Percentiles rank a stretch among this genome's conserved stretches.
Evolutionary conservation across 1,284 basidiomycete species (phyloP).

Genomic region (Marasmius tenuissimus): DNA sequence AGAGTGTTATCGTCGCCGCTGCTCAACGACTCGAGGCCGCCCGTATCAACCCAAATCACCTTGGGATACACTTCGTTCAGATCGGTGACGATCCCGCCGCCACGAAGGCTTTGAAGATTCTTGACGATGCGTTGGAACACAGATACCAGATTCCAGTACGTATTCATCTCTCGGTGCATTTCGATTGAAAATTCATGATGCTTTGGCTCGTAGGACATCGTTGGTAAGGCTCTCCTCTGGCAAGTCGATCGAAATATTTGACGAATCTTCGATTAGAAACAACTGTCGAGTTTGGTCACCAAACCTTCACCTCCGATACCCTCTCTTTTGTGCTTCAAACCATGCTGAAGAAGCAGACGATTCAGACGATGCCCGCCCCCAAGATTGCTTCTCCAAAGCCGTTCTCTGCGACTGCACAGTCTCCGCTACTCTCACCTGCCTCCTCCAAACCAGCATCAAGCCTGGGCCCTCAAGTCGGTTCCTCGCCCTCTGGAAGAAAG

Average conservation of each 20-base stretch:
- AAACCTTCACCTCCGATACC: not conserved
- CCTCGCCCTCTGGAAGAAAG: not conserved
- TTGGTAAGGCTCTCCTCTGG: slow-evolving; percentile 9
- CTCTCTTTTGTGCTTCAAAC: not conserved
- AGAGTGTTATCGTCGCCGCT: not conserved
- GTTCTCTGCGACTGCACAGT: not conserved
- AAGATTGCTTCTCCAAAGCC: not conserved
- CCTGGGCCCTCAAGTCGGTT: not conserved
- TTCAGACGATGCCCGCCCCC: not conserved
- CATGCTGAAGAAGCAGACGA: not conserved
- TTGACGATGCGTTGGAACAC: slow-evolving; percentile 10
- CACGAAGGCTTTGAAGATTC: slow-evolving; percentile 20
- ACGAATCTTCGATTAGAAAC: not conserved
- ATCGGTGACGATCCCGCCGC: slow-evolving; percentile 28
- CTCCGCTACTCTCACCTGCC: not conserved
- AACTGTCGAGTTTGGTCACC: not conserved
- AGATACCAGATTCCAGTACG: slow-evolving; percentile 16
- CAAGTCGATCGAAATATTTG: not conserved
- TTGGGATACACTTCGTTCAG: slow-evolving; percentile 29
- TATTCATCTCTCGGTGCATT: not conserved
- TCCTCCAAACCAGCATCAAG: not conserved
- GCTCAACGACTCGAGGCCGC: not conserved
- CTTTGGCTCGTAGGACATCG: slow-evolving; percentile 21
- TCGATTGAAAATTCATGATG: not conserved
- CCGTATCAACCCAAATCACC: not conserved